These are phyloP conservation scores for Pichia sp. DNA, from an alignment of 1,139 yeast genomes.

Conservation along the genomic window DNA sequence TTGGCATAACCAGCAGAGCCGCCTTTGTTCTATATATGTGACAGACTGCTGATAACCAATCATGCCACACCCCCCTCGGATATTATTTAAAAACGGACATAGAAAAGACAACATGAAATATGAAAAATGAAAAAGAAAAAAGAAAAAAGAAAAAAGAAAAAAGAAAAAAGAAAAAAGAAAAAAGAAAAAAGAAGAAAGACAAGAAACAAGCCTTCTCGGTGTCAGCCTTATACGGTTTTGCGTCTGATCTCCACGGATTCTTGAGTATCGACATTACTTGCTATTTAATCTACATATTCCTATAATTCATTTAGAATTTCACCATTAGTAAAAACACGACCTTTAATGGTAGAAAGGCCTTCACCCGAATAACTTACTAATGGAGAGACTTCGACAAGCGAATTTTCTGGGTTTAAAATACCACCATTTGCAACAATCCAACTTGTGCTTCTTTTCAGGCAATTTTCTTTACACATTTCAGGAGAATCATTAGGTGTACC, in stretches of 20 bases:
- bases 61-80: background rate
- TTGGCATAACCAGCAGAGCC: background rate
- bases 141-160: too few species aligned
- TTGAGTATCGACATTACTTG: background rate
- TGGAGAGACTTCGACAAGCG: slow-evolving; percentile 71
- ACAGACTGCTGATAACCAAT: background rate
- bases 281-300: background rate
- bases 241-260: too few species aligned
- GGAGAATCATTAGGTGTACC: slow-evolving; percentile 82
- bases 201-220: too few species aligned
- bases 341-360: slow-evolving; percentile 58
- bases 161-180: too few species aligned
- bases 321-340: slow-evolving; percentile 27
- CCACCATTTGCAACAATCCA: slow-evolving; percentile 78
- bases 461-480: slow-evolving; percentile 65
- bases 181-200: too few species aligned
- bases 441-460: slow-evolving; percentile 60
- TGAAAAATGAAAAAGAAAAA: too few species aligned
- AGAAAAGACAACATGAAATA: too few species aligned
- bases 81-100: too few species aligned
- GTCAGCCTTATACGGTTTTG: too few species aligned
- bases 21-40: background rate
- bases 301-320: background rate
- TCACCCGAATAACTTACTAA: slow-evolving; percentile 80
- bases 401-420: slow-evolving; percentile 37